Evolutionary conservation across 225 moss, liverwort and hornwort genomes (phyloP).

Genomic region (Bryoerythrophyllum caledonicum): DNA sequence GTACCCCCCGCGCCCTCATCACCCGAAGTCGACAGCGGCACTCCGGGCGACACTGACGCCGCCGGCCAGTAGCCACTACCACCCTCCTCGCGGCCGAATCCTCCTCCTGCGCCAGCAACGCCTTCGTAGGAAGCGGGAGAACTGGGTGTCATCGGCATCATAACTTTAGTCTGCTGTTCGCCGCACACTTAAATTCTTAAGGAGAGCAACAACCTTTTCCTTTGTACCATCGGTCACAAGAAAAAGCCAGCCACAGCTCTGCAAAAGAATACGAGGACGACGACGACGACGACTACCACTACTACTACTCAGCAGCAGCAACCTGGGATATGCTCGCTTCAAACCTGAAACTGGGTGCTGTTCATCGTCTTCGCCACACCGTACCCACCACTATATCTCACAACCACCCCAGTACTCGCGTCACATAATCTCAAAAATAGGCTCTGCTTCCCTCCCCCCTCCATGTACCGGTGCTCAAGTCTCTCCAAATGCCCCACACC

Average conservation of each 20-base stretch:
- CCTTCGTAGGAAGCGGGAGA: slow-evolving; percentile 51
- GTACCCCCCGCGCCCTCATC: slow-evolving; percentile 48
- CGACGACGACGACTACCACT: no score
- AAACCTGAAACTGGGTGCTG: slow-evolving; percentile 50
- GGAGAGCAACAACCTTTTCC: slow-evolving; percentile 37
- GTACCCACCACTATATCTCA: slow-evolving; percentile 18
- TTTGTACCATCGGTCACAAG: slow-evolving; percentile 46
- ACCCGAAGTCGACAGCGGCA: slow-evolving; percentile 45
- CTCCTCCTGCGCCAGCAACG: neutral
- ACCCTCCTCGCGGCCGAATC: slow-evolving; percentile 39
- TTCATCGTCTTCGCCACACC: slow-evolving; percentile 30
- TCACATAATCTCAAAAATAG: neutral
- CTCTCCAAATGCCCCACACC: slow-evolving; percentile 24
- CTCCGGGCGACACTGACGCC: slow-evolving; percentile 45
- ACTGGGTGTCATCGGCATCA: slow-evolving; percentile 61
- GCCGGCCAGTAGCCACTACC: slow-evolving; percentile 40
- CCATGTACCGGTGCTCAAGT: slow-evolving; percentile 26
- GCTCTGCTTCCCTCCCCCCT: slow-evolving; percentile 39
- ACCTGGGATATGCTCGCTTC: slow-evolving; percentile 37
- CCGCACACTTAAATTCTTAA: slow-evolving; percentile 29
- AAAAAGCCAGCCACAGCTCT: slow-evolving; percentile 42
- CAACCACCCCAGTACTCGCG: slow-evolving; percentile 24
- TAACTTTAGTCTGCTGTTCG: slow-evolving; percentile 32
- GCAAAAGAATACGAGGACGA: slow-evolving; percentile 14
- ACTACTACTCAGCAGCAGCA: neutral